Evolutionary conservation across 2,329 filamentous ascomycete species (phyloP), one percentile per base, ranked within the genome.

Genomic region (Cladosporium sphaerospermum): DNA sequence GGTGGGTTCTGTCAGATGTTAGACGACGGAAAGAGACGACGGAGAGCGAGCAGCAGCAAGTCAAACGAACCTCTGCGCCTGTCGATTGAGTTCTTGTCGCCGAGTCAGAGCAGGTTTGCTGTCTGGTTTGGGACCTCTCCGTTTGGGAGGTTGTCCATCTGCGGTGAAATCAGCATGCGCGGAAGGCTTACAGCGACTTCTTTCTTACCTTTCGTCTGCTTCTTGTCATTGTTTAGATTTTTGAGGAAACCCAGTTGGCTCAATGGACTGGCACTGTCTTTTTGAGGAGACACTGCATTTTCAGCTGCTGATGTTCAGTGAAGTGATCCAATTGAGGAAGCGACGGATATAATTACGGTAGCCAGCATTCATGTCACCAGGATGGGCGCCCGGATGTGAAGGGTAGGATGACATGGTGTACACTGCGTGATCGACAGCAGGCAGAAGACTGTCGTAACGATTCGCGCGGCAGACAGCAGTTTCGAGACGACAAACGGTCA

Each of bases 111-210:
- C 92, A 14, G 93, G 93, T 68, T 95, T 96, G 75, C 88, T 95
- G 69, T 97, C 93, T 16, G 93, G 93, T 69, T 97, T 97, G 0
- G 93, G 93, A 1, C 93, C 93, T 70, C 93, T 83, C 60, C 89
- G 83, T 73, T 97, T 99, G 2, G 89, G 83, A 8, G 86, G 79
- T 65, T 93, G 86, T 43, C 89, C 91, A 75, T 96, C 91, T 86
- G 64, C 54, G 54, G 58, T 41, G 13, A 37, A 41, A 40, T 33
- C 9, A 19, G 11, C 18, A 9, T 14, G 16, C 23, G 23, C 23
- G 23, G 7, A 28, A 28, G 23, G 23, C 23, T 28, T 28, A 28
- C 5, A 28, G 23, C 23, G 23, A 28, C 3, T 28, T 28, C 23
- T 28, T 28, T 1, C 69, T 64, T 71, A 89, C 87, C 86, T 78